These are phyloP conservation scores for Oryza australiensis DNA, from an alignment of 176 grass and related monocot species.

Conservation along the genomic window DNA sequence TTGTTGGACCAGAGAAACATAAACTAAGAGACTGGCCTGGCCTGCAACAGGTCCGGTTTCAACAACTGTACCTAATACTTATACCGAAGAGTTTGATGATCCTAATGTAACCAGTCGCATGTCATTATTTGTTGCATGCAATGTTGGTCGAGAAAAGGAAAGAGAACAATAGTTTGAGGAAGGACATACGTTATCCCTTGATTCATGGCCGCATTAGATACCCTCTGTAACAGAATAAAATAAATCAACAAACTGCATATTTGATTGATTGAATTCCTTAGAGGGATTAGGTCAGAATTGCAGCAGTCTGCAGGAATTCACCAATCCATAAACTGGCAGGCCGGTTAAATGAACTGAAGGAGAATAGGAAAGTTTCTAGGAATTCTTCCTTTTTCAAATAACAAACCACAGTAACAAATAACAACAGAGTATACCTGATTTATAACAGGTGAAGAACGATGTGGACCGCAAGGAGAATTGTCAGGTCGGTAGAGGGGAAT, in stretches of 20 bases:
- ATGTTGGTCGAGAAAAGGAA: constrained; percentile 18
- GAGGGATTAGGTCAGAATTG: not conserved
- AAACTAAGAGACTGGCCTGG: not conserved
- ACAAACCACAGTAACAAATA: constrained; percentile 21
- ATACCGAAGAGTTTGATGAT: not conserved
- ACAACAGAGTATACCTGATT: constrained; percentile 68
- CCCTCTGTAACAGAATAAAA: constrained; percentile 75
- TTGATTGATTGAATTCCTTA: constrained; percentile 16
- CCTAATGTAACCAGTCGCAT: not conserved
- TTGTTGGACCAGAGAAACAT: not conserved
- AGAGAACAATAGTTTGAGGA: constrained; percentile 20
- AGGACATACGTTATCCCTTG: constrained; percentile 72
- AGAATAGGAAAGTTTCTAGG: not conserved
- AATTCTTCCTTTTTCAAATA: constrained; percentile 22
- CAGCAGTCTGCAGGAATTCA: constrained; percentile 6
- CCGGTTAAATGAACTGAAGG: constrained; percentile 9
- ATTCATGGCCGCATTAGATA: constrained; percentile 51
- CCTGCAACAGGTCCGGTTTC: not conserved
- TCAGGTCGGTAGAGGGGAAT: constrained; percentile 89
- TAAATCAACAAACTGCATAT: constrained; percentile 18
- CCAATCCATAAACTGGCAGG: not conserved
- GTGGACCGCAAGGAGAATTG: constrained; percentile 71
- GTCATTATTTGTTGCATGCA: not conserved
- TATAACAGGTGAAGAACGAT: constrained; percentile 87
- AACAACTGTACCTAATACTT: not conserved